Evolutionary conservation across 2,329 filamentous ascomycete genomes (phyloP).

Genomic region (Fusarium papillatum): DNA sequence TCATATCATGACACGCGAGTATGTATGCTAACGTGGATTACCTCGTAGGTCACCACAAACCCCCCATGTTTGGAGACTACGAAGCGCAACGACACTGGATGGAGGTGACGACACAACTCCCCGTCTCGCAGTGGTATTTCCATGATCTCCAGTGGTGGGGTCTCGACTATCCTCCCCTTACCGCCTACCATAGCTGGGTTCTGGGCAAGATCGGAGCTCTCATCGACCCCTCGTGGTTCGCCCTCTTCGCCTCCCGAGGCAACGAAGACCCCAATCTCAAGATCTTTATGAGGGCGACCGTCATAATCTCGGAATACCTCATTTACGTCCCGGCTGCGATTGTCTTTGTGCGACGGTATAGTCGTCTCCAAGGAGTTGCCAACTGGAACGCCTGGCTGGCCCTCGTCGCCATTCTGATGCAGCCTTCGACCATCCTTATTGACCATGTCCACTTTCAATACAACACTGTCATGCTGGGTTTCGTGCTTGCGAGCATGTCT

Average conservation of each 20-base stretch:
- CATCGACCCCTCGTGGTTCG: constrained; percentile 90
- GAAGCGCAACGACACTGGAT: constrained; percentile 99
- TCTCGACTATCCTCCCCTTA: constrained; percentile 96
- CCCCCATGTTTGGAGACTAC: constrained; percentile 96
- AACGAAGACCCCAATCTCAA: constrained; percentile 85
- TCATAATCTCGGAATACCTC: constrained; percentile 91
- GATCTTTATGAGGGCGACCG: constrained; percentile 95
- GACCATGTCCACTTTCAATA: constrained; percentile 99
- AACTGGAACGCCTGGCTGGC: constrained; percentile 89
- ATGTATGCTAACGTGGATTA: constrained; percentile 28
- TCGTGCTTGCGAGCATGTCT: constrained; percentile 88
- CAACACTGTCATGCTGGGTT: constrained; percentile 97
- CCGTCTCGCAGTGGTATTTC: constrained; percentile 97
- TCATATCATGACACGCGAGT: constrained; percentile 7
- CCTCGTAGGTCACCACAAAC: constrained; percentile 76
- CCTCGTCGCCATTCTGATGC: constrained; percentile 91
- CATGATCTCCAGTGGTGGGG: constrained; percentile 98
- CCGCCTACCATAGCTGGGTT: constrained; percentile 98
- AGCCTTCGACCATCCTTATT: constrained; percentile 90
- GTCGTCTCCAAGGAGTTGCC: constrained; percentile 81
- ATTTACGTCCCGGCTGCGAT: constrained; percentile 89
- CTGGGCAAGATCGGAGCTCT: constrained; percentile 86
- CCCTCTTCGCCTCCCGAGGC: constrained; percentile 85
- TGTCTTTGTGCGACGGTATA: constrained; percentile 87
- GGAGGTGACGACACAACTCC: constrained; percentile 92